Evolutionary conservation across 1,284 basidiomycete genomes (phyloP).

Genomic region (Ustilago sp.): DNA sequence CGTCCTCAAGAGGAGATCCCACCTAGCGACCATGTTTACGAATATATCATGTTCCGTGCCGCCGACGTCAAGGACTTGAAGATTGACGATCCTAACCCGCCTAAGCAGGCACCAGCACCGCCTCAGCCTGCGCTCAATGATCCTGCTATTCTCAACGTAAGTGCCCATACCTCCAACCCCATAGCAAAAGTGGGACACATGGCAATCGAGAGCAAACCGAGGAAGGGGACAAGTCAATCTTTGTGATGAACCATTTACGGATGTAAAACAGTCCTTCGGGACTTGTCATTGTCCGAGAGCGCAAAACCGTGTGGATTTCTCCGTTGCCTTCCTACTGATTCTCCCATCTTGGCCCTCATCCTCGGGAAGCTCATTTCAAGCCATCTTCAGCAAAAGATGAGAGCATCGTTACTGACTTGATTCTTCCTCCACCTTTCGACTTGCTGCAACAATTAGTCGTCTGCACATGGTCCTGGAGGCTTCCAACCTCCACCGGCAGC

Average conservation of each 20-base stretch:
- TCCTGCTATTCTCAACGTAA: slow-evolving; percentile 64
- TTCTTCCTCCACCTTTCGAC: background rate
- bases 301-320: slow-evolving; percentile 78
- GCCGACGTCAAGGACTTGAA: slow-evolving; percentile 71
- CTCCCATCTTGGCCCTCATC: background rate
- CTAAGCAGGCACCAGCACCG: slow-evolving; percentile 32
- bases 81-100: slow-evolving; percentile 69
- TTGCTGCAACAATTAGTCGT: slow-evolving; percentile 18
- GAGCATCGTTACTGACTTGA: slow-evolving; percentile 12
- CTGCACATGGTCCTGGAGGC: slow-evolving; percentile 26
- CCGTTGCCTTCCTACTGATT: slow-evolving; percentile 81
- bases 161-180: slow-evolving; percentile 14
- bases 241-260: slow-evolving; percentile 73
- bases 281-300: slow-evolving; percentile 76
- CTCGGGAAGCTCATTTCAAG: slow-evolving; percentile 7
- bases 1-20: slow-evolving; percentile 72
- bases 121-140: slow-evolving; percentile 53
- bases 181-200: background rate
- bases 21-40: slow-evolving; percentile 69
- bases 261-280: slow-evolving; percentile 75
- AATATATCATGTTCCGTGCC: slow-evolving; percentile 73
- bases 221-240: background rate
- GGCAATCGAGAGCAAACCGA: background rate
- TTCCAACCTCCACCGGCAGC: slow-evolving; percentile 23
- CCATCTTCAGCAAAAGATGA: background rate